Evolutionary conservation across 208 protist species (phyloP).

Genomic region (Leishmania aethiopica): DNA sequence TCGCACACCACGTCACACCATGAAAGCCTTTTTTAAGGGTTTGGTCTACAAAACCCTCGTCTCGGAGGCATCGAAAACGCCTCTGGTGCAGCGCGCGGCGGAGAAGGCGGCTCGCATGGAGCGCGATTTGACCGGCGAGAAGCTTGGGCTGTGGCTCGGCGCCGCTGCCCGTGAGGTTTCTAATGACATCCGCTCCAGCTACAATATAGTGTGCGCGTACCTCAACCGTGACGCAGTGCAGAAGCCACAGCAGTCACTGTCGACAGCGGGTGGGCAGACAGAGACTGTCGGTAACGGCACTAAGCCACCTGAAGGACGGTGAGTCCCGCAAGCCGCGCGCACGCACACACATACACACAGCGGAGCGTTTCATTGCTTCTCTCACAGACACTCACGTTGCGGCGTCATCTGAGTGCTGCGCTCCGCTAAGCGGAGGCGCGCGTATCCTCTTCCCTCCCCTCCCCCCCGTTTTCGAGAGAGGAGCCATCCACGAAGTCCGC

Average conservation of each 20-base stretch:
- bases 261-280: neutral
- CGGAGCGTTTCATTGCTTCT: neutral
- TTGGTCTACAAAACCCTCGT: conserved; percentile 17
- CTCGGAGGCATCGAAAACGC: conserved; percentile 36
- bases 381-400: neutral
- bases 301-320: neutral
- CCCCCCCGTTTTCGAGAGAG: neutral
- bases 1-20: neutral
- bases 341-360: neutral
- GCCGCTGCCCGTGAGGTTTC: conserved; percentile 57
- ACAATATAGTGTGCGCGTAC: conserved; percentile 18
- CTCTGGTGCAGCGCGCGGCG: conserved; percentile 52
- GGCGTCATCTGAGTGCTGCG: neutral
- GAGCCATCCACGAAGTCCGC: neutral
- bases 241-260: neutral
- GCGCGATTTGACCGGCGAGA: conserved; percentile 35
- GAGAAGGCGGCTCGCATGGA: conserved; percentile 52
- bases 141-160: conserved; percentile 54
- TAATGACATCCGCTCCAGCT: conserved; percentile 38
- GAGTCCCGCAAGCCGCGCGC: too few relatives aligned
- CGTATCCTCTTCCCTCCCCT: neutral
- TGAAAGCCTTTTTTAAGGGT: conserved; percentile 16
- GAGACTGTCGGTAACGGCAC: neutral
- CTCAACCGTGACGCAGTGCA: neutral
- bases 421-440: neutral